These are phyloP conservation scores for Boletus coffeatus DNA, from an alignment of 1,284 basidiomycete genomes.

Conservation along the genomic window DNA sequence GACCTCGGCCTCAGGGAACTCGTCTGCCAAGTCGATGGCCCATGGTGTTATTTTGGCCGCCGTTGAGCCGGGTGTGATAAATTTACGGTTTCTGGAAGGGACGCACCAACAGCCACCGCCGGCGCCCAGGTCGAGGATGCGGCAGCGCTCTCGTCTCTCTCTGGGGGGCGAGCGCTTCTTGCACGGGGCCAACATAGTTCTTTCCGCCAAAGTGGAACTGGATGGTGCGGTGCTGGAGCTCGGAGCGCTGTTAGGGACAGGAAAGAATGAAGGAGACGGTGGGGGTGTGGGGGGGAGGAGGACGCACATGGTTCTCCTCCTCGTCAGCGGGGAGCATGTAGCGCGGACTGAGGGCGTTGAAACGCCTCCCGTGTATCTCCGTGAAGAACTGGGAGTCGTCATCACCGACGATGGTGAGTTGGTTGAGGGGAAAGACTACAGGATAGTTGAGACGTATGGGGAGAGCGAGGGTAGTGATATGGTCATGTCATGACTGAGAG, in stretches of 20 bases:
- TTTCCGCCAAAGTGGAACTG: slow-evolving; percentile 59
- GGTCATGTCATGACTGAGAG: neutral
- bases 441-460: slow-evolving; percentile 31
- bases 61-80: neutral
- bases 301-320: slow-evolving; percentile 51
- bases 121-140: slow-evolving; percentile 63
- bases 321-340: slow-evolving; percentile 59
- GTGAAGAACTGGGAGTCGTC: slow-evolving; percentile 49
- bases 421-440: slow-evolving; percentile 31
- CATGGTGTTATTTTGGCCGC: slow-evolving; percentile 27
- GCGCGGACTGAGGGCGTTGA: slow-evolving; percentile 44
- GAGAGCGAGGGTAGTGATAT: slow-evolving; percentile 18
- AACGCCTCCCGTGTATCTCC: slow-evolving; percentile 39
- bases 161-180: slow-evolving; percentile 38
- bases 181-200: slow-evolving; percentile 61
- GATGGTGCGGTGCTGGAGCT: slow-evolving; percentile 55
- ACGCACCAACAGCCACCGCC: slow-evolving; percentile 55
- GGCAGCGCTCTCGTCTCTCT: slow-evolving; percentile 28
- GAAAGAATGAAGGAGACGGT: neutral
- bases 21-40: slow-evolving; percentile 64
- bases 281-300: neutral
- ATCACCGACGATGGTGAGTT: slow-evolving; percentile 34
- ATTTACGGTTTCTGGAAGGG: slow-evolving; percentile 7
- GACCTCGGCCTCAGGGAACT: slow-evolving; percentile 60
- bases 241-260: slow-evolving; percentile 43